A percentile compares a stretch with the other conserved stretches of the same genome.
These are phyloP conservation scores for Phytophthora cryptogea DNA, from an alignment of 352 stramenopile species.

Conservation along the genomic window DNA sequence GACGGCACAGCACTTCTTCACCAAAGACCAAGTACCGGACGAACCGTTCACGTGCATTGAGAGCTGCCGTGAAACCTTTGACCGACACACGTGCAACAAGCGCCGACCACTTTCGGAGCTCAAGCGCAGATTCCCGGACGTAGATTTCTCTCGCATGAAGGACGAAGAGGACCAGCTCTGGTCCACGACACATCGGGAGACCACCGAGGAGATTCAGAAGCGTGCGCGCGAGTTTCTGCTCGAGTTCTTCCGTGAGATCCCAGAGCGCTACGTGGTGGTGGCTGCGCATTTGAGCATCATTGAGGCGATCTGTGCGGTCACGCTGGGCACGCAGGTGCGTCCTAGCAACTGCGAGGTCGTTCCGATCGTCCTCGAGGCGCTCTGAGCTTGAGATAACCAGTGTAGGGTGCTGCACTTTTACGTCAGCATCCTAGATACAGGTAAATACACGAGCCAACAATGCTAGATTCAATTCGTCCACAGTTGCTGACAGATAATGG, in stretches of 20 bases:
- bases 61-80: constrained; percentile 67
- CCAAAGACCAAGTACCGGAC: constrained; percentile 32
- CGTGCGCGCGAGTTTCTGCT: constrained; percentile 54
- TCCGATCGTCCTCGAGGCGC: constrained; percentile 49
- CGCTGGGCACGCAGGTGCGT: constrained; percentile 23
- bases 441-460: not conserved
- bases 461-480: too few relatives aligned
- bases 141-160: constrained; percentile 65
- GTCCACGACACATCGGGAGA: constrained; percentile 64
- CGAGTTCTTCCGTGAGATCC: constrained; percentile 55
- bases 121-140: constrained; percentile 52
- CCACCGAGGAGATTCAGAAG: constrained; percentile 58
- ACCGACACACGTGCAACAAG: constrained; percentile 77
- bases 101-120: constrained; percentile 50
- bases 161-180: constrained; percentile 68
- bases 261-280: constrained; percentile 66
- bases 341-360: constrained; percentile 57
- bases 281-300: constrained; percentile 79
- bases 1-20: constrained; percentile 72
- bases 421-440: not conserved
- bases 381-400: constrained; percentile 1
- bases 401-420: not conserved
- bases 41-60: constrained; percentile 68
- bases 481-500: too few relatives aligned
- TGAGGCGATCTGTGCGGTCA: constrained; percentile 58